These are phyloP conservation scores for Gossypium trilobum DNA, from an alignment of 441 rosid genomes.

Conservation along the genomic window DNA sequence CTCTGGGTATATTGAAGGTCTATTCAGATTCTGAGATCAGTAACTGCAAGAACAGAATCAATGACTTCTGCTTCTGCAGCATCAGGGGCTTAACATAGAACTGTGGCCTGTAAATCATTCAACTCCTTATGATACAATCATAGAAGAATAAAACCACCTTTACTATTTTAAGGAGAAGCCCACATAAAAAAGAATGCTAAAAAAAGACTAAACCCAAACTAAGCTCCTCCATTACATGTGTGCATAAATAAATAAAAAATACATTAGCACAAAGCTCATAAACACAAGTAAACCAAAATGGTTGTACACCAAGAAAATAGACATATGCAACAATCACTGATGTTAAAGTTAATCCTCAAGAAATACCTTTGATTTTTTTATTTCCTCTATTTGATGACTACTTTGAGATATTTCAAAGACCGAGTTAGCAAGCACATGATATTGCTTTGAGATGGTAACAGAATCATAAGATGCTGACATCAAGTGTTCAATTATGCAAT, in stretches of 20 bases:
- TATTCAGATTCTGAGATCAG: neutral
- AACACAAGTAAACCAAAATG: neutral
- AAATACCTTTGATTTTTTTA: constrained; percentile 37
- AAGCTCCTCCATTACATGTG: neutral
- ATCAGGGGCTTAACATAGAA: neutral
- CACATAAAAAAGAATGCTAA: neutral
- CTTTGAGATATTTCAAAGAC: constrained; percentile 35
- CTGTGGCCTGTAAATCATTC: neutral
- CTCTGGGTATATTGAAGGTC: neutral
- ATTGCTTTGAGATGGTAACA: constrained; percentile 43
- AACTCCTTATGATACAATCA: neutral
- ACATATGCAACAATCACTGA: neutral
- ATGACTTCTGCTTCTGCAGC: neutral
- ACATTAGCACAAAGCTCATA: neutral
- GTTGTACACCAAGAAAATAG: neutral
- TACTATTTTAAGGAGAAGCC: neutral
- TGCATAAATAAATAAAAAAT: neutral
- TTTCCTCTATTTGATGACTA: constrained; percentile 28
- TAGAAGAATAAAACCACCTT: neutral
- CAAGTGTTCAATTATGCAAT: constrained; percentile 40
- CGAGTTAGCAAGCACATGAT: constrained; percentile 40
- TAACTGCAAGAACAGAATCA: neutral
- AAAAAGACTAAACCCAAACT: neutral
- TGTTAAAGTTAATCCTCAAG: neutral
- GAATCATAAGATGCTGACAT: constrained; percentile 46